phyloP scores from a whole-genome alignment of 768 basidiomycete species.

The Podaxis mareebaensis region DNA sequence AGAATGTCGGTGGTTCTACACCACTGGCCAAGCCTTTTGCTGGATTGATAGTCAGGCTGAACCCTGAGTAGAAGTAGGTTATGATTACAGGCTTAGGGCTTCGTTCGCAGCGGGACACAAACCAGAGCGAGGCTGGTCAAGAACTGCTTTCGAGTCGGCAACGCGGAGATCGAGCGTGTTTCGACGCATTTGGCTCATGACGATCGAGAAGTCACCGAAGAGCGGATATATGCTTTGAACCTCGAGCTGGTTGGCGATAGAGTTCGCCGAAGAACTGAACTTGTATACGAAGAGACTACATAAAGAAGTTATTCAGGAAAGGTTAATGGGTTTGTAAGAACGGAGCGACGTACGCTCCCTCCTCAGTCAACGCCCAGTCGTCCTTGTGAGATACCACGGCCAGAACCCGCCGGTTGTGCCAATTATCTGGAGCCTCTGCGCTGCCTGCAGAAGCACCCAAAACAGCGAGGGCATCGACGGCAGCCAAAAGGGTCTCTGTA shows the following conservation, averaged over 20 bases:
- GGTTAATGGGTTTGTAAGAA: slow-evolving; percentile 13
- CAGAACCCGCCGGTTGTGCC: slow-evolving; percentile 37
- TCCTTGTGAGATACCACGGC: slow-evolving; percentile 53
- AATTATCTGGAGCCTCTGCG: slow-evolving; percentile 19
- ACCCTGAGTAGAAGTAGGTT: slow-evolving; percentile 35
- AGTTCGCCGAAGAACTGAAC: slow-evolving; percentile 28
- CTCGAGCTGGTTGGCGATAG: slow-evolving; percentile 34
- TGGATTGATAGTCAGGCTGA: slow-evolving; percentile 53
- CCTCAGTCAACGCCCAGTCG: slow-evolving; percentile 42
- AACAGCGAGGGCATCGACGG: slow-evolving; percentile 40
- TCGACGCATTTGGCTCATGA: slow-evolving; percentile 55
- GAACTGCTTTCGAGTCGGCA: slow-evolving; percentile 22
- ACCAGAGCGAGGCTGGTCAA: slow-evolving; percentile 45
- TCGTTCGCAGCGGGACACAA: slow-evolving; percentile 12
- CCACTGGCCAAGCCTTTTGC: slow-evolving; percentile 34
- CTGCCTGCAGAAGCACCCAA: slow-evolving; percentile 16
- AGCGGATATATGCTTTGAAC: slow-evolving; percentile 60
- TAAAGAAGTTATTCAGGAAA: slow-evolving; percentile 16
- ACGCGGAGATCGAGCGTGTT: slow-evolving; percentile 35
- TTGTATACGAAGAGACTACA: slow-evolving; percentile 52
- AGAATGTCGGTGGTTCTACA: slow-evolving; percentile 39
- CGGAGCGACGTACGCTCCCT: slow-evolving; percentile 45
- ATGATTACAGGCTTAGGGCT: slow-evolving; percentile 6
- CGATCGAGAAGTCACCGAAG: slow-evolving; percentile 50
- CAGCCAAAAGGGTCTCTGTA: slow-evolving; percentile 45